Evolutionary conservation across 768 basidiomycete species (phyloP).

Genomic region (Suillus placidus): DNA sequence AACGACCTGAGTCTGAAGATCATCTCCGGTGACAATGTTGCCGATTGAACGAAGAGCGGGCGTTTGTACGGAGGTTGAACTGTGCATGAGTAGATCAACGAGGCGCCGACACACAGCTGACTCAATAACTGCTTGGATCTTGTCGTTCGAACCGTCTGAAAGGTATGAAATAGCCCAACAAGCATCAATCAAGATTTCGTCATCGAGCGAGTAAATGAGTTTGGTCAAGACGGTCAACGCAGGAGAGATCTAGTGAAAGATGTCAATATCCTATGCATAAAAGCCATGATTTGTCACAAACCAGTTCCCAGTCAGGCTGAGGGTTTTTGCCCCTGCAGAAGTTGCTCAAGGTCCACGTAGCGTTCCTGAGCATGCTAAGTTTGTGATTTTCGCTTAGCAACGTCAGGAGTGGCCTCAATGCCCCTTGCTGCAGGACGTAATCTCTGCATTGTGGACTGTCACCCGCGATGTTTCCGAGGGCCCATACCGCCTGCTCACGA

Average conservation of each 20-base stretch:
- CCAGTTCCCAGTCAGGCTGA: constrained; percentile 97
- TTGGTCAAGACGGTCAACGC: constrained; percentile 97
- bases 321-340: constrained; percentile 98
- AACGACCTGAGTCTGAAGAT: constrained; percentile 98
- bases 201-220: constrained; percentile 97
- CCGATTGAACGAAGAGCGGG: constrained; percentile 98
- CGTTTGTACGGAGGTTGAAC: constrained; percentile 94
- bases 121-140: constrained; percentile 99
- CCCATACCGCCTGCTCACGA: constrained; percentile 99
- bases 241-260: constrained; percentile 80
- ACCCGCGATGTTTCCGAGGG: constrained; percentile 97
- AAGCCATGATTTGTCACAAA: constrained; percentile 41
- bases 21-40: constrained; percentile 99
- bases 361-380: constrained; percentile 96
- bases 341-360: constrained; percentile 99
- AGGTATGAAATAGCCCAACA: constrained; percentile 99
- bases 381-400: constrained; percentile 97
- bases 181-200: constrained; percentile 98
- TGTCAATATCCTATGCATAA: constrained; percentile 21
- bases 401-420: constrained; percentile 87
- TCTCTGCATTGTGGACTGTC: constrained; percentile 98
- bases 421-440: constrained; percentile 92
- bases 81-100: constrained; percentile 96
- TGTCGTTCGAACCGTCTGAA: constrained; percentile 98
- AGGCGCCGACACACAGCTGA: constrained; percentile 96